phyloP scores from a whole-genome alignment of 129 eudicot species.

The Deinandra increscens region DNA sequence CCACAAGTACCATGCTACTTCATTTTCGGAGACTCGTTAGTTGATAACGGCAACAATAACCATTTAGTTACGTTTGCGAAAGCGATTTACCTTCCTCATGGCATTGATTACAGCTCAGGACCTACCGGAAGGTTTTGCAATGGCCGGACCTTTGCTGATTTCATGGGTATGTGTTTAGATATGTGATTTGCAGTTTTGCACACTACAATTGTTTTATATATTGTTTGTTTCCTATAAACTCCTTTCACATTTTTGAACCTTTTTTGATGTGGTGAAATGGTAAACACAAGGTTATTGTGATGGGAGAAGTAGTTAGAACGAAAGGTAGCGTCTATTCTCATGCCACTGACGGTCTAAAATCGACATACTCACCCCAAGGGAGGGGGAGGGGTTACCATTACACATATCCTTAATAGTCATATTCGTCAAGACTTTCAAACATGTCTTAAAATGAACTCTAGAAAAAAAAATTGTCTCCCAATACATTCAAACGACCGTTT shows the following conservation, averaged over 20 bases:
- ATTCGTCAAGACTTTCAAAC: no score
- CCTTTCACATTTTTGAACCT: not conserved
- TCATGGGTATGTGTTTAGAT: constrained; percentile 28
- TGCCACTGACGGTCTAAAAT: no score
- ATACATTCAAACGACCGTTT: no score
- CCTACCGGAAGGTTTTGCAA: constrained; percentile 49
- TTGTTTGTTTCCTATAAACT: not conserved
- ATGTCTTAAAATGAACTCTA: no score
- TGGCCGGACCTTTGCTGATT: constrained; percentile 35
- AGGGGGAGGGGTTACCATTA: no score
- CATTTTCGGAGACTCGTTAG: constrained; percentile 42
- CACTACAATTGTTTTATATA: not conserved
- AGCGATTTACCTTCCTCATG: constrained; percentile 42
- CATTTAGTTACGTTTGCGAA: constrained; percentile 36
- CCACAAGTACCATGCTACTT: constrained; percentile 42
- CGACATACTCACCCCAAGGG: no score
- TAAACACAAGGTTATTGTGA: not conserved
- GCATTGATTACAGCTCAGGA: constrained; percentile 34
- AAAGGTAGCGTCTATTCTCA: no score
- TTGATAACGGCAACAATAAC: constrained; percentile 40
- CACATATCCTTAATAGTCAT: no score
- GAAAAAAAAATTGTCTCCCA: no score
- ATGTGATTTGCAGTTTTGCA: not conserved
- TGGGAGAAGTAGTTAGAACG: no score
- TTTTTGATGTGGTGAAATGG: not conserved